Evolutionary conservation across 1,284 basidiomycete genomes (phyloP), one percentile per base, ranked within the genome.

Genomic region (Fomitopsis palustris): DNA sequence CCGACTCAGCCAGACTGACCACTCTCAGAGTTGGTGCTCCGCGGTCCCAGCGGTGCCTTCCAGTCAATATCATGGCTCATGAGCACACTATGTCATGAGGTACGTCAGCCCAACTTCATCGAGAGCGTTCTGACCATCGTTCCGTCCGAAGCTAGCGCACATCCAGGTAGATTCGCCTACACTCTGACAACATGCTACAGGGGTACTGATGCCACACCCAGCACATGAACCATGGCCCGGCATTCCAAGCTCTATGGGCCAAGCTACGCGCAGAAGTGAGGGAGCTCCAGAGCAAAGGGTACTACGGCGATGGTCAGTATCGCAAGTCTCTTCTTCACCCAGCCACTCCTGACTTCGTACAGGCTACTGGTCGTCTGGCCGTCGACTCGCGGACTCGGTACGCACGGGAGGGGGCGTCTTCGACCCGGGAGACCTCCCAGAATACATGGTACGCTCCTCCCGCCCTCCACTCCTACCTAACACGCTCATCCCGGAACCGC

Each of bases 301-400:
- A 93, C 69, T 92, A 86, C 61, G 90, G 91, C 0, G 90, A 93
- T 69, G 91, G 90, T 89, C 53, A 27, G 73, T 55, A 9, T 38
- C 29, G 51, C n/a, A 33, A 37, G 17, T 17, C 56, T 9, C 58
- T 35, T n/a, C 10, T 29, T 61, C n/a, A n/a, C n/a, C n/a, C n/a
- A n/a, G 35, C 56, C 61, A 21, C 37, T 38, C 52, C 52, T 56
- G 37, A 58, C 16, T 53, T 53, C 10, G 49, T 17, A 29, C 61
- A 92, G 89, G 89, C 5, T 90, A 87, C 65, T 93, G 89, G 88
- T 93, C 90, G 17, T 84, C 87, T 52, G 90, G 91, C 1, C 82
- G 74, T 17, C 81, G 88, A 42, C 76, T 93, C 8, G 76, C 76
- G 1, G 89, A 92, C 70, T 88, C 87, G 0, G 77, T 78, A 2